A percentile compares a stretch with the other conserved stretches of the same genome.
Evolutionary conservation across 805 yeast species (phyloP).

Genomic region (Candida ascalaphidarum): DNA sequence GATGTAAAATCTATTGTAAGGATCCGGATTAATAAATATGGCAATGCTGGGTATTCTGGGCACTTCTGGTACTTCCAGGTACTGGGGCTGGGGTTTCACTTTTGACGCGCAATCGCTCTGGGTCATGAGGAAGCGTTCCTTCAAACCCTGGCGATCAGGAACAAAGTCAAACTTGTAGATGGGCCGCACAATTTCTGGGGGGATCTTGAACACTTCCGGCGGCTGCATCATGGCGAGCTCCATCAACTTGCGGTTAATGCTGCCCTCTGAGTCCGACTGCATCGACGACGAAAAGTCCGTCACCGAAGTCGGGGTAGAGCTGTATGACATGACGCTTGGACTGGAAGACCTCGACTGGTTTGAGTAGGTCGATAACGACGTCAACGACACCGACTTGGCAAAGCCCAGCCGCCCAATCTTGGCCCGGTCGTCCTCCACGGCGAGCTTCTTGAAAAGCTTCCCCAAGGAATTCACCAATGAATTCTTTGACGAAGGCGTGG

Average conservation of each 20-base stretch:
- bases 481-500: slow-evolving; percentile 5
- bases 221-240: slow-evolving; percentile 13
- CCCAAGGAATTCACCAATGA: slow-evolving; percentile 23
- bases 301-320: slow-evolving; percentile 26
- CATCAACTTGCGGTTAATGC: background rate
- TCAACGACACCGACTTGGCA: slow-evolving; percentile 22
- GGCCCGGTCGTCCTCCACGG: slow-evolving; percentile 19
- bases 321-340: slow-evolving; percentile 29
- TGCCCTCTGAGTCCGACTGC: slow-evolving; percentile 20
- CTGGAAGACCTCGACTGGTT: slow-evolving; percentile 25
- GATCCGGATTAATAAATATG: slow-evolving; percentile 15
- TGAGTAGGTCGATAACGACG: slow-evolving; percentile 26
- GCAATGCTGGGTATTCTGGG: slow-evolving; percentile 5
- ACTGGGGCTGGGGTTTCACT: background rate
- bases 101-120: slow-evolving; percentile 1
- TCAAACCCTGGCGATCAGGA: slow-evolving; percentile 32
- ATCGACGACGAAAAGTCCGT: slow-evolving; percentile 27
- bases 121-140: slow-evolving; percentile 13
- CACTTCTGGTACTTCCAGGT: background rate
- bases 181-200: slow-evolving; percentile 41
- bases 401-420: slow-evolving; percentile 3
- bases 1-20: slow-evolving; percentile 17
- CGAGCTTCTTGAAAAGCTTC: slow-evolving; percentile 25
- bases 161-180: slow-evolving; percentile 37
- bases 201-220: slow-evolving; percentile 35